Percentiles rank a stretch among this genome's conserved stretches.
Conservation (phyloP, 306 rosid genomes). For the Potentilla sterilis region DNA sequence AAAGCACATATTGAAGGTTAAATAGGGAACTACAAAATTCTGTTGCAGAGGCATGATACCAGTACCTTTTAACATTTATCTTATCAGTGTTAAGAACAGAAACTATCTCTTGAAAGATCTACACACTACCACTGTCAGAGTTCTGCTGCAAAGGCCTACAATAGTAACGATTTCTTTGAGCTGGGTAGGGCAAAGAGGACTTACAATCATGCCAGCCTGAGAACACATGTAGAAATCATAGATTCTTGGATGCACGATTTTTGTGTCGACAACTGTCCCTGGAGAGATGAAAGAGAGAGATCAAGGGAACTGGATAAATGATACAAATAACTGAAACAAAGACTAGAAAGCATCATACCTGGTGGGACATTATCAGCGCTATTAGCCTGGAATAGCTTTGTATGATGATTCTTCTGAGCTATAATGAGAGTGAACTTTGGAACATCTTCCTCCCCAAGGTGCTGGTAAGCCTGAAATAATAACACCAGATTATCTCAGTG, state of each 20-base stretch:
- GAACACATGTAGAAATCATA: slow-evolving; percentile 89
- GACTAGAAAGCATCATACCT: slow-evolving; percentile 48
- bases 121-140: no score
- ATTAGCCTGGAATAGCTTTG: slow-evolving; percentile 61
- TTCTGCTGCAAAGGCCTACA: neutral
- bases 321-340: neutral
- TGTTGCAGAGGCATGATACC: neutral
- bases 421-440: slow-evolving; percentile 83
- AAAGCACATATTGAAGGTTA: slow-evolving; percentile 4
- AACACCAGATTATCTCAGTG: slow-evolving; percentile 21
- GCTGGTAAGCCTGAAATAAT: slow-evolving; percentile 68
- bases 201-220: slow-evolving; percentile 75
- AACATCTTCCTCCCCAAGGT: slow-evolving; percentile 63
- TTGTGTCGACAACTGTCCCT: slow-evolving; percentile 89
- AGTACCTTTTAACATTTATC: no score
- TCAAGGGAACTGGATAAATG: slow-evolving; percentile 3
- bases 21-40: neutral
- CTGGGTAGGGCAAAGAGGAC: neutral
- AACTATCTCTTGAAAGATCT: no score
- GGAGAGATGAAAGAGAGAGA: slow-evolving; percentile 13
- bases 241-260: slow-evolving; percentile 71
- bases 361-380: slow-evolving; percentile 77
- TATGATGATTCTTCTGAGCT: slow-evolving; percentile 87
- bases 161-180: neutral
- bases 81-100: no score